Percentiles rank a stretch among this genome's conserved stretches.
phyloP scores from a whole-genome alignment of 352 stramenopile genomes.

The Pythium oligandrum region DNA sequence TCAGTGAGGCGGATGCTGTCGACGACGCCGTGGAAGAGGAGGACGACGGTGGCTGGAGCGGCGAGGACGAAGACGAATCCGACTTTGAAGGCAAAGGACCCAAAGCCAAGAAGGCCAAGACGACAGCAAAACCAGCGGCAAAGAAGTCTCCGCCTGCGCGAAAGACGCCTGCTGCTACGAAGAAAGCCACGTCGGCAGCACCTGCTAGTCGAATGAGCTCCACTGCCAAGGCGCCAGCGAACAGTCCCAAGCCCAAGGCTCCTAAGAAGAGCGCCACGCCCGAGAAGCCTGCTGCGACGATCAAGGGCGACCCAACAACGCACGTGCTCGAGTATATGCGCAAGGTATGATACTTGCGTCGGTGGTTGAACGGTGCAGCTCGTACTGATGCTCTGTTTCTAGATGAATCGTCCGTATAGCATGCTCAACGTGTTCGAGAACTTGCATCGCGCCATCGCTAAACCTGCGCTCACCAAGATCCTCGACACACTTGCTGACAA shows the following conservation, averaged over 20 bases:
- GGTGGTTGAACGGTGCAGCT: no score
- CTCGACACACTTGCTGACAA: conserved; percentile 65
- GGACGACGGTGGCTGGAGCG: conserved; percentile 18
- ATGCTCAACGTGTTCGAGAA: conserved; percentile 86
- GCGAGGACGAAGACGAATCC: conserved; percentile 28
- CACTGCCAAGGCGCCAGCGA: conserved; percentile 6
- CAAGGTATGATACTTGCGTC: conserved; percentile 26
- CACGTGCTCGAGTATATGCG: conserved; percentile 73
- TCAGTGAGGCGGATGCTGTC: conserved; percentile 11
- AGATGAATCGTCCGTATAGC: conserved; percentile 82
- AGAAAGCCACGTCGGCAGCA: conserved; percentile 2
- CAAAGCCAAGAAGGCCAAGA: conserved; percentile 21
- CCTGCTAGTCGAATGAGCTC: not conserved
- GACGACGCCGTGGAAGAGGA: conserved; percentile 30
- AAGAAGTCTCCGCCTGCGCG: conserved; percentile 4
- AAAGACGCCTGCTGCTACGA: conserved; percentile 8
- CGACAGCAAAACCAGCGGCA: not conserved
- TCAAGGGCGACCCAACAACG: conserved; percentile 36
- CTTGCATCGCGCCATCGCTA: conserved; percentile 67
- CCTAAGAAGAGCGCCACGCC: conserved; percentile 13
- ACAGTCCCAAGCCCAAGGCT: conserved; percentile 18
- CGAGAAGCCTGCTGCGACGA: conserved; percentile 13
- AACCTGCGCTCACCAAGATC: conserved; percentile 68
- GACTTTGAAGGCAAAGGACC: conserved; percentile 33
- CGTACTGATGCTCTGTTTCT: not conserved